phyloP scores from a whole-genome alignment of 116 monocot genomes.

The Iris pallida region DNA sequence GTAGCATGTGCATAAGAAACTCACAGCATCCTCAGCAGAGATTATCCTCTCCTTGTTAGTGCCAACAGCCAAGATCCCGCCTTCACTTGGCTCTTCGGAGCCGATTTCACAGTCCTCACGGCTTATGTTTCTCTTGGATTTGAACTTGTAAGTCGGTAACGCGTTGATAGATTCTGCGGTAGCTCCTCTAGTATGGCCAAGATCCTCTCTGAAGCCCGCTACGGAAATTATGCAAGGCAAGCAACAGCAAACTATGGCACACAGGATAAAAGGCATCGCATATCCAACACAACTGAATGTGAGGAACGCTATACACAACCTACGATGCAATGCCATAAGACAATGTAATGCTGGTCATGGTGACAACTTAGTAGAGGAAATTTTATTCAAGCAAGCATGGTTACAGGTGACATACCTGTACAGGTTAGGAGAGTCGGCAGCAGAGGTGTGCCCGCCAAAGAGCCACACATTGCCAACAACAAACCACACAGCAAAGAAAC shows the following conservation, averaged over 20 bases:
- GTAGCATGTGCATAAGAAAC: constrained; percentile 10
- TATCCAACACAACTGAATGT: constrained; percentile 41
- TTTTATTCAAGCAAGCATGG: background rate
- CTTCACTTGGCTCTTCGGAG: constrained; percentile 17
- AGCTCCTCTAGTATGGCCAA: constrained; percentile 26
- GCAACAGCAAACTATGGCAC: constrained; percentile 36
- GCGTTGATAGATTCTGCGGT: constrained; percentile 34
- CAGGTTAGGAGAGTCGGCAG: constrained; percentile 30
- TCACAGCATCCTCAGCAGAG: constrained; percentile 44
- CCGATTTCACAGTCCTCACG: constrained; percentile 6
- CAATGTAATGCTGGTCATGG: background rate
- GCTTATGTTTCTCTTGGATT: constrained; percentile 16
- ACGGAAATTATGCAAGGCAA: constrained; percentile 34
- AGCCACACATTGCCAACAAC: constrained; percentile 45
- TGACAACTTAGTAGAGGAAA: background rate
- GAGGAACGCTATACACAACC: constrained; percentile 41
- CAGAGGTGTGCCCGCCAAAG: constrained; percentile 31
- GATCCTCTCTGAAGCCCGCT: constrained; percentile 36
- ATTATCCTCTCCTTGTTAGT: constrained; percentile 34
- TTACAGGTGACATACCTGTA: constrained; percentile 20
- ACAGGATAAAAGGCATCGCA: constrained; percentile 43
- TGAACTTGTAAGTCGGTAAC: constrained; percentile 39
- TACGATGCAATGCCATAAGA: background rate
- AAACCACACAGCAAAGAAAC: constrained; percentile 46
- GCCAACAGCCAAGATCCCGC: constrained; percentile 33